These are phyloP conservation scores for Wickerhamiella azyma DNA, from an alignment of 805 yeast species.

Conservation along the genomic window DNA sequence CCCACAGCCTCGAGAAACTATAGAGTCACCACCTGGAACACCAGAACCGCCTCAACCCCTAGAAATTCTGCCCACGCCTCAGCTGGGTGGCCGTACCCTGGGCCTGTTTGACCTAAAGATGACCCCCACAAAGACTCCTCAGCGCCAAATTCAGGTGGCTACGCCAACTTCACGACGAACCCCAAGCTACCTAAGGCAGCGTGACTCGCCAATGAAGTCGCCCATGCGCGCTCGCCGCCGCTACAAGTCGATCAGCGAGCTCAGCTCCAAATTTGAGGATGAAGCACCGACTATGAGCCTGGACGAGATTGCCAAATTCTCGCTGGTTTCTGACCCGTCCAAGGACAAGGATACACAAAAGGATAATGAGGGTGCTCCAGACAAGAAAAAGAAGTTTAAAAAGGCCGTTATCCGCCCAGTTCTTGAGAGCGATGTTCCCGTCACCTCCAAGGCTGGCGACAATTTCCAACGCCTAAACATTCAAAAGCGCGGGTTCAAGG, in stretches of 20 bases:
- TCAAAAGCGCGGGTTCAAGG: constrained; percentile 12
- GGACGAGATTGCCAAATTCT: constrained; percentile 11
- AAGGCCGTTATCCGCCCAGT: constrained; percentile 18
- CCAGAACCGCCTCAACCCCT: not conserved
- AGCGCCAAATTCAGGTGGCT: constrained; percentile 5
- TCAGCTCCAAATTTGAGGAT: constrained; percentile 7
- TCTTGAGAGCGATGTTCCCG: constrained; percentile 8
- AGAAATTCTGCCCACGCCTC: constrained; percentile 80
- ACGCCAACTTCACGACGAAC: constrained; percentile 11
- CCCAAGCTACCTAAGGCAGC: constrained; percentile 9
- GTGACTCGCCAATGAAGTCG: constrained; percentile 1
- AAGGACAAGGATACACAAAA: constrained; percentile 18
- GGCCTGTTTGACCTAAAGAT: constrained; percentile 50
- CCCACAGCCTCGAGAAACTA: not conserved
- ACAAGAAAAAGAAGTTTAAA: constrained; percentile 23
- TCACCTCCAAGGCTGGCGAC: constrained; percentile 3
- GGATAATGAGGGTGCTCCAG: constrained; percentile 23
- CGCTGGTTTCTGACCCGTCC: constrained; percentile 3
- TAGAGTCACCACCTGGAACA: not conserved
- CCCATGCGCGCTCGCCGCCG: constrained; percentile 3
- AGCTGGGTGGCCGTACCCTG: constrained; percentile 59
- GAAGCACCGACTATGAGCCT: constrained; percentile 17
- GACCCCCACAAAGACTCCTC: constrained; percentile 9
- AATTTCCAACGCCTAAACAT: constrained; percentile 11
- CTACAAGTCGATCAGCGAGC: constrained; percentile 1